Evolutionary conservation across 306 rosid genomes (phyloP).

Genomic region (Hippophae tibetana): DNA sequence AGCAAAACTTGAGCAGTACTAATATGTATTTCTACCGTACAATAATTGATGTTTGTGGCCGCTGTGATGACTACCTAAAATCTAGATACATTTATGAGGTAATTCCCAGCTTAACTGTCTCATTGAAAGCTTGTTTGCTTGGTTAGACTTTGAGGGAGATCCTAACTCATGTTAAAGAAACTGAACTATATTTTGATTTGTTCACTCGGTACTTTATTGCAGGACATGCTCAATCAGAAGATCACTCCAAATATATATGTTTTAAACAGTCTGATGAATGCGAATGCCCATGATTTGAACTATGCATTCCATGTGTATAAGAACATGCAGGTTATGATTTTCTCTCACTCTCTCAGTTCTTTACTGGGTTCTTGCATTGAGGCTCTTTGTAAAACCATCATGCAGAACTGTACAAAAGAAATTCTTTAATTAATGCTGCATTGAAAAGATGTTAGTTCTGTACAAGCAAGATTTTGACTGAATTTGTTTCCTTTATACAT

Average conservation of each 20-base stretch:
- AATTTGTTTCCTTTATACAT: slow-evolving; percentile 18
- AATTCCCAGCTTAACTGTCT: slow-evolving; percentile 22
- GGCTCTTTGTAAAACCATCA: no score
- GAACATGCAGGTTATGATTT: slow-evolving; percentile 55
- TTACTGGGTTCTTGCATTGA: neutral
- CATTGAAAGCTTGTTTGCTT: slow-evolving; percentile 3
- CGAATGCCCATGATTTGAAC: slow-evolving; percentile 68
- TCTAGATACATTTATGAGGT: slow-evolving; percentile 92
- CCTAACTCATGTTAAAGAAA: neutral
- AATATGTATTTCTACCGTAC: slow-evolving; percentile 81
- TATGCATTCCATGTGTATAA: slow-evolving; percentile 52
- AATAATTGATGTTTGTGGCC: slow-evolving; percentile 72
- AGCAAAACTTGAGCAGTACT: slow-evolving; percentile 35
- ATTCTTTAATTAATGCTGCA: no score
- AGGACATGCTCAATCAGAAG: slow-evolving; percentile 77
- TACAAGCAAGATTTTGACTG: no score
- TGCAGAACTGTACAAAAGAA: no score
- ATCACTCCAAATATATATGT: slow-evolving; percentile 76
- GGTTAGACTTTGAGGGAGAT: neutral
- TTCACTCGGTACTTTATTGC: slow-evolving; percentile 29
- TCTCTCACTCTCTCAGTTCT: slow-evolving; percentile 11
- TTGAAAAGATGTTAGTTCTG: slow-evolving; percentile 10
- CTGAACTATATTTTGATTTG: slow-evolving; percentile 2
- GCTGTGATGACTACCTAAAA: slow-evolving; percentile 63
- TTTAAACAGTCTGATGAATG: slow-evolving; percentile 95